Percentiles rank a stretch among this genome's conserved stretches.
Evolutionary conservation across 139 green algal genomes (phyloP).

Genomic region (Chlorella sp.): DNA sequence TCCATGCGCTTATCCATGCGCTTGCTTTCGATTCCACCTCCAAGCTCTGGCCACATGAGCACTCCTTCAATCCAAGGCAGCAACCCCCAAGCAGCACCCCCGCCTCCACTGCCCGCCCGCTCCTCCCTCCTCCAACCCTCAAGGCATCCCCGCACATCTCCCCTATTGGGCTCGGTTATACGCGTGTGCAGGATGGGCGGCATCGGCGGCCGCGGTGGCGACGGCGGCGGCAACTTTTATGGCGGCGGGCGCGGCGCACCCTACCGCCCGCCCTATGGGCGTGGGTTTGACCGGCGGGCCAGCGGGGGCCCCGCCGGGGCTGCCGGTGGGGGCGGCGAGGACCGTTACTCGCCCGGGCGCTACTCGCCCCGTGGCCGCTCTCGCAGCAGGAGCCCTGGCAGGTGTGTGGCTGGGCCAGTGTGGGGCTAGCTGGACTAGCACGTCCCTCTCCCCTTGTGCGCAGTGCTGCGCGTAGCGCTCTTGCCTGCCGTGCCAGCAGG

Average conservation of each 20-base stretch:
- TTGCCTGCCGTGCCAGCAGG: background rate
- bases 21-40: no score
- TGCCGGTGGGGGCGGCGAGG: background rate
- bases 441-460: background rate
- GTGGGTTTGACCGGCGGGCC: background rate
- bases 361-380: slow-evolving; percentile 22
- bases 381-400: background rate
- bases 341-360: slow-evolving; percentile 15
- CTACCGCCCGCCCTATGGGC: background rate
- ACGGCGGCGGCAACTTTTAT: background rate
- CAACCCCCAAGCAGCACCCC: no score
- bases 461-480: background rate
- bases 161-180: no score
- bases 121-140: no score
- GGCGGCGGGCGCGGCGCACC: background rate
- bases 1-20: no score
- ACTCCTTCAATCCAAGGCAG: no score
- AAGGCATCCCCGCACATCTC: no score
- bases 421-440: no score
- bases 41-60: no score
- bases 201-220: background rate
- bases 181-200: no score
- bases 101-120: no score
- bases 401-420: background rate
- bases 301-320: background rate